Percentiles rank a stretch among this genome's conserved stretches.
Evolutionary conservation across 1,284 basidiomycete species (phyloP).

Genomic region (Apiotrichum laibachii): DNA sequence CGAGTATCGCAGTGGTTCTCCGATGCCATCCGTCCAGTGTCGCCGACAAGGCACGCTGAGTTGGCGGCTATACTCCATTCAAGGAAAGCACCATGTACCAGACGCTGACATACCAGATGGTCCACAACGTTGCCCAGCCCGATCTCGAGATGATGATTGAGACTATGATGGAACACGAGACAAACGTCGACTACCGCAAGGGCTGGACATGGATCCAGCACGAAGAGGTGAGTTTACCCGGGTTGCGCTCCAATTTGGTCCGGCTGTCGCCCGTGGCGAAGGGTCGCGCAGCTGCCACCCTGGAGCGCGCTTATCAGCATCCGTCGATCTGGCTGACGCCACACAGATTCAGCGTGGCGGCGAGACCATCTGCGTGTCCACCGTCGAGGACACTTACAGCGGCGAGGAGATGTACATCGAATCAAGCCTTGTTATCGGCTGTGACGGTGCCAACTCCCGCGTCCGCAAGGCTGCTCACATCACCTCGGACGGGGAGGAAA

Average conservation of each 20-base stretch:
- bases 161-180: constrained; percentile 17
- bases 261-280: no score
- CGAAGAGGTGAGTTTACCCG: constrained; percentile 17
- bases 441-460: constrained; percentile 30
- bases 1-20: no score
- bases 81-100: background rate
- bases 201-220: constrained; percentile 30
- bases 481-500: constrained; percentile 27
- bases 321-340: background rate
- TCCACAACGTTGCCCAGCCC: constrained; percentile 34
- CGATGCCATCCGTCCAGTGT: background rate
- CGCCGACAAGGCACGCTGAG: background rate
- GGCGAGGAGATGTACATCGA: constrained; percentile 21
- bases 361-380: constrained; percentile 17
- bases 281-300: no score
- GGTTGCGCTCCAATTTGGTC: no score
- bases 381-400: constrained; percentile 28
- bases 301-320: no score
- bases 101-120: constrained; percentile 18
- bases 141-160: constrained; percentile 26
- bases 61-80: background rate
- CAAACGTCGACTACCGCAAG: constrained; percentile 22
- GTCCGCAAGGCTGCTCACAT: constrained; percentile 24
- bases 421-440: constrained; percentile 24
- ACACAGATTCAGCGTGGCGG: constrained; percentile 7